These are phyloP conservation scores for Cichorium intybus DNA, from an alignment of 140 eudicot genomes.

Conservation along the genomic window DNA sequence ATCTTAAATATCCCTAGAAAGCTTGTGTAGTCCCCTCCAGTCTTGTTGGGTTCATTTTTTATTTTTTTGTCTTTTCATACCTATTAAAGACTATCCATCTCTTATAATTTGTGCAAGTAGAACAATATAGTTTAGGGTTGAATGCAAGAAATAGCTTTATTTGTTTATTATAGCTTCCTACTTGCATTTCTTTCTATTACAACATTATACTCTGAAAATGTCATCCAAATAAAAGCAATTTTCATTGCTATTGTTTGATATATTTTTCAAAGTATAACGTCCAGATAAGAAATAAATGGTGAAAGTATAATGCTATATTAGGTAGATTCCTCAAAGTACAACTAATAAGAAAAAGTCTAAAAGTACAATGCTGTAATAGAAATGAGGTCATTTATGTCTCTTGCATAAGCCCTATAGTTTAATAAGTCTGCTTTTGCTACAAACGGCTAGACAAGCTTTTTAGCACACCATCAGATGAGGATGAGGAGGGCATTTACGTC, in stretches of 20 bases:
- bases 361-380: neutral
- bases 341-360: neutral
- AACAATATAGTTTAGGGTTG: neutral
- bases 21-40: too few relatives aligned
- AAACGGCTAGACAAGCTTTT: too few relatives aligned
- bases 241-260: neutral
- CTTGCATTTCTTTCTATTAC: neutral
- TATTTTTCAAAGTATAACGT: neutral
- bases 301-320: too few relatives aligned
- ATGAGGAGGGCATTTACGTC: neutral
- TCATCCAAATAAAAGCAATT: neutral
- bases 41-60: too few relatives aligned
- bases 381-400: neutral
- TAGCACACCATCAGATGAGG: too few relatives aligned
- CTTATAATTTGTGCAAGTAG: too few relatives aligned
- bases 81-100: too few relatives aligned
- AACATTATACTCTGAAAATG: neutral
- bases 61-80: too few relatives aligned
- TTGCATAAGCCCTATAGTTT: neutral
- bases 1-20: too few relatives aligned
- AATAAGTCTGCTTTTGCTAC: neutral
- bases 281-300: neutral
- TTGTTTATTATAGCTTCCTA: too few relatives aligned
- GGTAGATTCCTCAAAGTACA: neutral
- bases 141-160: neutral